Evolutionary conservation across 1,284 basidiomycete genomes (phyloP), one percentile per base, ranked within the genome.

Genomic region (Leccinum cinnamomeum): DNA sequence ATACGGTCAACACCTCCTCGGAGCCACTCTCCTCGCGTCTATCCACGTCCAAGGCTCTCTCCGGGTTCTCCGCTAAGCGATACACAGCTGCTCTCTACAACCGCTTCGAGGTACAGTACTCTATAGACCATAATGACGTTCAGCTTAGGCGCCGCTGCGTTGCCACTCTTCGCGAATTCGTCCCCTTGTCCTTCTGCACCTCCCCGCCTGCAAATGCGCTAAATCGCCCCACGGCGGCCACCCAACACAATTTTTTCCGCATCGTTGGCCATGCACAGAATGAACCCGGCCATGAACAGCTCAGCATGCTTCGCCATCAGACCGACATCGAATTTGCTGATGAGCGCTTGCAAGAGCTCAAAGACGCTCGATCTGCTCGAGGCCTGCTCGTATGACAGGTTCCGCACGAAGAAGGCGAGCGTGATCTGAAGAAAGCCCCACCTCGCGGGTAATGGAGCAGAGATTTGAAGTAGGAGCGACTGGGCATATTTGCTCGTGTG

Each of bases 401-500:
- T 98, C 75, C 94, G 94, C 25, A 94, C 94, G 30, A 99, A 82
- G 80, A 98, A 98, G 0, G 89, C 85, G 84, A 99, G 92, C 69
- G 94, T 93, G 57, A 88, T 90, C 64, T 88, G 89, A 10, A 99
- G 82, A 3, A 96, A 87, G 2, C 91, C 92, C 70, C 92, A 41
- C 97, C 97, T 75, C 99, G 97, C 2, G 97, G 97, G 72, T 98
- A 99, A 71, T 99, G 97, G 48, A 99, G 86, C 62, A 99, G 80
- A 83, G 99, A 99, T 72, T 97, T 94, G 53, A 99, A 85, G 46
- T 10, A 97, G 84, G 35, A 95, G 87, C 41, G 91, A 87, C 20
- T 97, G 90, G 70, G 94, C 97, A 2, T 93, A 85, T 71, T 97
- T 96, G 70, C 97, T 95, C 7, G 97, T 94, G 67, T 94, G 94